A percentile compares a stretch with the other conserved stretches of the same genome.
Conservation (phyloP, 306 rosid genomes). For the Prunus mongolica region DNA sequence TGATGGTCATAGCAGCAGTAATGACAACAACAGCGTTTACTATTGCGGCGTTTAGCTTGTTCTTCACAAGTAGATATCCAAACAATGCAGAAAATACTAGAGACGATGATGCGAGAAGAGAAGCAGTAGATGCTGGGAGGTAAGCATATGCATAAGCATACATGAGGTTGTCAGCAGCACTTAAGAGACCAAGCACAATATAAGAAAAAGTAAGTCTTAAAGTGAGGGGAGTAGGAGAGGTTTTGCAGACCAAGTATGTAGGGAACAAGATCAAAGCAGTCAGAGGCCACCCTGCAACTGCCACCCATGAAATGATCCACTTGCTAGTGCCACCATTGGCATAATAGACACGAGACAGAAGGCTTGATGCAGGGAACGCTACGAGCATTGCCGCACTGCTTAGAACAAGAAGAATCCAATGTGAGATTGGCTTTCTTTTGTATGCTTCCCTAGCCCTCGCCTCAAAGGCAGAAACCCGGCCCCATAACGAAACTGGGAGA, state of each 20-base stretch:
- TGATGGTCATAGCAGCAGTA: conserved; percentile 68
- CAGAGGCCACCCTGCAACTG: conserved; percentile 94
- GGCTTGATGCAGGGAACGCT: conserved; percentile 87
- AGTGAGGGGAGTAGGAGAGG: conserved; percentile 57
- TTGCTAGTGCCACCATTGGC: conserved; percentile 77
- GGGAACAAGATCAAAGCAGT: conserved; percentile 66
- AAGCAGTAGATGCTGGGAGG: conserved; percentile 90
- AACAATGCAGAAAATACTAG: conserved; percentile 73
- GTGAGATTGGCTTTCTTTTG: conserved; percentile 60
- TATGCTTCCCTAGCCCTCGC: conserved; percentile 37
- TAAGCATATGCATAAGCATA: conserved; percentile 95
- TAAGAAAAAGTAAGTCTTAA: conserved; percentile 53
- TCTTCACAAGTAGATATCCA: conserved; percentile 74
- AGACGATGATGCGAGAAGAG: conserved; percentile 84
- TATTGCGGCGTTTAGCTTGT: conserved; percentile 62
- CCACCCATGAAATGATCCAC: conserved; percentile 95
- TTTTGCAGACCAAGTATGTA: conserved; percentile 41
- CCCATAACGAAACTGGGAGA: conserved; percentile 36
- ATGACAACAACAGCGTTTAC: conserved; percentile 62
- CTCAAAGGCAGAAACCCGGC: conserved; percentile 36
- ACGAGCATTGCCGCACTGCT: conserved; percentile 75
- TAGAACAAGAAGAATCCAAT: conserved; percentile 72
- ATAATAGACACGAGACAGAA: conserved; percentile 82
- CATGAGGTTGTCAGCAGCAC: conserved; percentile 93
- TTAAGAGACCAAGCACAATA: conserved; percentile 56